These are phyloP conservation scores for Xylaria scruposa DNA, from an alignment of 495 filamentous ascomycete species.

Conservation along the genomic window DNA sequence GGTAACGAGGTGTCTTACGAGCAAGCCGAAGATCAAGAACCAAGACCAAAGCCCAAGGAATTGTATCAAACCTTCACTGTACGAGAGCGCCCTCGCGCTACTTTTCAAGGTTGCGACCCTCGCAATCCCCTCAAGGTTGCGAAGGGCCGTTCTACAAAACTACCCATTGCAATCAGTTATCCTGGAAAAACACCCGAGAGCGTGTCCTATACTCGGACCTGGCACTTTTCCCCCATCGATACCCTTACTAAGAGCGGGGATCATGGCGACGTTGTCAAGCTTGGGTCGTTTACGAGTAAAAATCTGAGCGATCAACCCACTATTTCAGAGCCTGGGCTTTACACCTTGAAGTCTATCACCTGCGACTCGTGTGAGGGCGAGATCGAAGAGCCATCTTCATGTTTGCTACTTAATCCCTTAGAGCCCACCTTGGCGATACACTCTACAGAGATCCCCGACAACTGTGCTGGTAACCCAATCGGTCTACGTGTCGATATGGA, in stretches of 20 bases:
- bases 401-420: constrained; percentile 86
- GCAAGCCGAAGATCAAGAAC: constrained; percentile 67
- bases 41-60: constrained; percentile 61
- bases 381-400: constrained; percentile 89
- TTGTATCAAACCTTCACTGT: constrained; percentile 82
- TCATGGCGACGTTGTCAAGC: constrained; percentile 60
- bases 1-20: constrained; percentile 88
- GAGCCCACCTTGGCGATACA: constrained; percentile 78
- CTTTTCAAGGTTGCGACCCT: constrained; percentile 75
- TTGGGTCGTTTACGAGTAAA: constrained; percentile 60
- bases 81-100: constrained; percentile 79
- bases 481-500: constrained; percentile 87
- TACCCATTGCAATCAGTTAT: constrained; percentile 76
- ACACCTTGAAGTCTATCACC: constrained; percentile 77
- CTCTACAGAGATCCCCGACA: constrained; percentile 84
- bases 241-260: constrained; percentile 68
- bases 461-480: constrained; percentile 91
- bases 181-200: constrained; percentile 62
- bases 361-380: constrained; percentile 86
- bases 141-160: constrained; percentile 67
- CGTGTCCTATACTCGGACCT: constrained; percentile 65
- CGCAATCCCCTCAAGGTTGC: constrained; percentile 82
- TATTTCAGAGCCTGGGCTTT: constrained; percentile 82
- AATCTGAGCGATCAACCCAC: constrained; percentile 54
- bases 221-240: constrained; percentile 72